Base-by-base conservation (phyloP, 2,329 filamentous ascomycete species). In the Geosmithia putterillii region DNA sequence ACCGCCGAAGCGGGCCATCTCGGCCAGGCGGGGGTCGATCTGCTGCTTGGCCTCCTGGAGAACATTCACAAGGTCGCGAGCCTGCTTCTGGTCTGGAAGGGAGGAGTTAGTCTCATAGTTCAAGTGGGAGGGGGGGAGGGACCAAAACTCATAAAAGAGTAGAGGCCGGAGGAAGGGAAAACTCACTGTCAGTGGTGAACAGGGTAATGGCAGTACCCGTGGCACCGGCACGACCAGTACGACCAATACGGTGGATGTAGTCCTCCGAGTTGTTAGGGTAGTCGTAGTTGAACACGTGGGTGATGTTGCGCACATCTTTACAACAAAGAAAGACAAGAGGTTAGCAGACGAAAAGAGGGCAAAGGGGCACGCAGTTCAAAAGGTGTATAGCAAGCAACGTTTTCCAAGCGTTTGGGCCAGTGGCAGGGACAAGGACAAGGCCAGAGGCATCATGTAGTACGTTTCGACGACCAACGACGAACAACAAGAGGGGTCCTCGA, bases 291-390 rank as follows among this genome's bases (percentile, higher is more conserved):
- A 98, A 79, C 70, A 98, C 92, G 73, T 98, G 92, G 70, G 92
- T 96, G 74, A 98, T 98, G 78, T 98, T 94, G 73, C 89, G 90
- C 74, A 98, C 92, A 84, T 98, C 92, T 96, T 95, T 32, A 32
- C 28, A 10, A 25, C 6, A 62, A 60, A 58, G 60, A 60, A 58
- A 60, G n/a, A 57, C 57, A 58, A 75, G 66, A 78, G 75, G 85
- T 94, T 94, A 94, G 87, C 71, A 76, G 72, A 67, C 70, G 71
- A 73, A 60, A 65, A 65, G 57, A 52, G 44, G 59, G 56, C 10
- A 25, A n/a, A n/a, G n/a, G n/a, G n/a, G n/a, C n/a, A n/a, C n/a
- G n/a, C n/a, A n/a, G n/a, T n/a, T n/a, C 23, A 10, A 14, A 32
- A 12, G 58, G 55, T 59, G 64, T 67, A 71, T 73, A 73, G 73